phyloP scores from a whole-genome alignment of 805 yeast species.

The Schwanniomyces yamadae region DNA sequence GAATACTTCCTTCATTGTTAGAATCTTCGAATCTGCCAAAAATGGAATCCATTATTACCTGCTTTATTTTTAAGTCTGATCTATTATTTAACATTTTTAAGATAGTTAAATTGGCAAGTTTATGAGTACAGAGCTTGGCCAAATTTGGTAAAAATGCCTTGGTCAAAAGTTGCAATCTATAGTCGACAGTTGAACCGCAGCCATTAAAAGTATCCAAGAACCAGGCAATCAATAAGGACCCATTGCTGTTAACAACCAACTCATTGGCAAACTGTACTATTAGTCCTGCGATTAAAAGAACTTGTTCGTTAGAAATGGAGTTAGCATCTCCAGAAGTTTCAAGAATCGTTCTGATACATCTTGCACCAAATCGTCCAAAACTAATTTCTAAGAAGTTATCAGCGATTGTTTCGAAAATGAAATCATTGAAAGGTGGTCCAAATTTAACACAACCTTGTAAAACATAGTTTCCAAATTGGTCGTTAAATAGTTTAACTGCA shows the following conservation, averaged over 20 bases:
- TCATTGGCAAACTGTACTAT: slow-evolving; percentile 77
- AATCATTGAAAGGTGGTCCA: slow-evolving; percentile 85
- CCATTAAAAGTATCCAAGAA: slow-evolving; percentile 70
- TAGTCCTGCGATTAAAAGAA: slow-evolving; percentile 69
- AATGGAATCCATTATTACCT: slow-evolving; percentile 58
- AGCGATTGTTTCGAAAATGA: slow-evolving; percentile 80
- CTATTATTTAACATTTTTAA: slow-evolving; percentile 74
- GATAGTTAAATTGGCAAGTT: slow-evolving; percentile 79
- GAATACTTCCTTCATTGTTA: slow-evolving; percentile 16
- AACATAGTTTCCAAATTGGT: slow-evolving; percentile 96
- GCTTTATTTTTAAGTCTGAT: slow-evolving; percentile 60
- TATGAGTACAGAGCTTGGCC: slow-evolving; percentile 68
- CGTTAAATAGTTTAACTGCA: slow-evolving; percentile 82
- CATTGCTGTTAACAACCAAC: slow-evolving; percentile 80
- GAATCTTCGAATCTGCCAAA: slow-evolving; percentile 51
- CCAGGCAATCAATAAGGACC: slow-evolving; percentile 90
- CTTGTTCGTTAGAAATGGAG: slow-evolving; percentile 55
- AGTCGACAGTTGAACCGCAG: slow-evolving; percentile 32
- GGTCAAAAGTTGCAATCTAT: slow-evolving; percentile 65
- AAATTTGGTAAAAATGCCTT: slow-evolving; percentile 61
- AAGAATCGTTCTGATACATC: slow-evolving; percentile 90
- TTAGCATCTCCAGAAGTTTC: slow-evolving; percentile 61
- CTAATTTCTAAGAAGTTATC: slow-evolving; percentile 78
- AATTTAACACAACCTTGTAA: slow-evolving; percentile 91
- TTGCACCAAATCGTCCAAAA: slow-evolving; percentile 88